Evolutionary conservation across 2,329 filamentous ascomycete species (phyloP), one percentile per base, ranked within the genome.

Genomic region (Pseudonectria buxi): DNA sequence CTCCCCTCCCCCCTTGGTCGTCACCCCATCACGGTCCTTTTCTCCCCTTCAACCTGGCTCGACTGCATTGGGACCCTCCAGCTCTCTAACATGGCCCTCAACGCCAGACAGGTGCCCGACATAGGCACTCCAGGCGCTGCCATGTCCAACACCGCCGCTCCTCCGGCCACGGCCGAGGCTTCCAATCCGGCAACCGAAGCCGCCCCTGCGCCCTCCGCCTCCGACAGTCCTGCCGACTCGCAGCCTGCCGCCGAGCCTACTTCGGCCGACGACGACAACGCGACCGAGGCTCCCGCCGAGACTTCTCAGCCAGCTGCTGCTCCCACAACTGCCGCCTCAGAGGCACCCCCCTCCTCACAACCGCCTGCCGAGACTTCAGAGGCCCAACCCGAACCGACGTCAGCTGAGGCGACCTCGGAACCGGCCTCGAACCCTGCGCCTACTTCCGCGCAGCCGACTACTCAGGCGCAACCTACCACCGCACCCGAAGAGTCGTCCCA

Each of bases 41-140:
- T 22, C 18, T 9, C 18, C 5, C 18, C 5, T 22, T 22, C 9
- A 9, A 28, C n/a, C 26, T n/a, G 4, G 7, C 11, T 6, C 14
- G 7, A 28, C n/a, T 12, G 26, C 7, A 6, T 29, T 37, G 33
- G 40, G 36, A 15, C 25, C 24, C 32, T 25, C 30, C 41, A 33
- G 37, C 32, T 37, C 49, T 49, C 61, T 66, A 53, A 66, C 53
- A 61, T 55, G 51, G 41, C 55, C 33, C 47, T 54, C 41, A 32
- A 45, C 35, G 37, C 36, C 37, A 63, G 58, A 39, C 57, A 54
- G 37, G 30, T 50, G 22, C 42, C 35, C 24, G 41, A 37, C 33
- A 33, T 42, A 34, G 45, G 37, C 43, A 44, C 47, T 13, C 40
- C 43, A 34, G 44, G 43, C 42, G 50, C 54, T 42, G 55, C 44